Evolutionary conservation across 495 filamentous ascomycete species (phyloP), one percentile per base, ranked within the genome.

Genomic region (Aspergillus wentii): DNA sequence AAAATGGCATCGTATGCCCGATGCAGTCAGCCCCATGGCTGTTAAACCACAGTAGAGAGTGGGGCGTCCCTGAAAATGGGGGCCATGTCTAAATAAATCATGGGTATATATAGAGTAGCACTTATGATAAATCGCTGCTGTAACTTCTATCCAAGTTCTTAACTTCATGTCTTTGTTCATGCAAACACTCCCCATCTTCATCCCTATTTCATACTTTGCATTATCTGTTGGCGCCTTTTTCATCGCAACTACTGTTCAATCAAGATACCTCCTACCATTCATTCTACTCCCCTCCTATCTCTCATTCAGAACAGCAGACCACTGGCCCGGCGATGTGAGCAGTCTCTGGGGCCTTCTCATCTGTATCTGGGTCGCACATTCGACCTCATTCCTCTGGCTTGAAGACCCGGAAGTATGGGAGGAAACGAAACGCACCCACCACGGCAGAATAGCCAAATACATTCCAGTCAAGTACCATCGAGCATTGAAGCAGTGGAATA

Each of bases 401-500:
- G 26, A 29, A 13, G n/a, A n/a, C n/a, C n/a, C n/a, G n/a, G n/a
- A n/a, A n/a, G n/a, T n/a, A n/a, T n/a, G n/a, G n/a, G n/a, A n/a
- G n/a, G n/a, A n/a, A n/a, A n/a, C n/a, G n/a, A n/a, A n/a, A n/a
- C n/a, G n/a, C n/a, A n/a, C n/a, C n/a, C n/a, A n/a, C n/a, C n/a
- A n/a, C n/a, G n/a, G n/a, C n/a, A n/a, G n/a, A n/a, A n/a, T n/a
- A n/a, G n/a, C n/a, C n/a, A 5, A 29, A 29, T 29, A 13, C 10
- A n/a, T 29, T 29, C 26, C 14, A n/a, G n/a, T 29, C 26, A 9
- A n/a, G 10, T 9, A 4, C 26, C 26, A 10, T 25, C 22, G 22
- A n/a, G 26, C 26, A n/a, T 49, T 50, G 20, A 32, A 37, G 17
- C 34, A 50, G 7, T 54, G 50, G 42, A 20, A 38, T 34, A 50